Conservation (phyloP, 306 rosid genomes). For the Begonia fuchsioides region DNA sequence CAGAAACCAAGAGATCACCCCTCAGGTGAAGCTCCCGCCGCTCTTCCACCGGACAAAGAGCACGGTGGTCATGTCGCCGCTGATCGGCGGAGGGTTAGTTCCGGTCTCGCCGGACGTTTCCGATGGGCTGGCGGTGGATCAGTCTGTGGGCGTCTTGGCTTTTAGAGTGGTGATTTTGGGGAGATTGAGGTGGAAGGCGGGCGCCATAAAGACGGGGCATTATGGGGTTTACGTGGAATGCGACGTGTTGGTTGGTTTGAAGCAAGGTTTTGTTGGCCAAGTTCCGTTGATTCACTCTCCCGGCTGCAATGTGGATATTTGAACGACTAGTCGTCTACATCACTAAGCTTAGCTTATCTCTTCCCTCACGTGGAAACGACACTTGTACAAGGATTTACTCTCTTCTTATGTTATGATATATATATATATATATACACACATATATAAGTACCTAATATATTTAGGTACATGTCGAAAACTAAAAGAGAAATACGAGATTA, state of each 20-base stretch:
- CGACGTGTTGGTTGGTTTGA: constrained; percentile 51
- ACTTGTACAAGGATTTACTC: no score
- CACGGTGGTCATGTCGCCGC: constrained; percentile 30
- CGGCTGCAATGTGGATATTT: constrained; percentile 45
- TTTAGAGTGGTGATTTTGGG: constrained; percentile 48
- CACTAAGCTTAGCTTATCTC: no score
- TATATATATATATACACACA: no score
- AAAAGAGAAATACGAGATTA: no score
- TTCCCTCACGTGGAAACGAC: no score
- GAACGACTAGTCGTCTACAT: constrained; percentile 1
- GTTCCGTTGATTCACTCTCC: constrained; percentile 58
- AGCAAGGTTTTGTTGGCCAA: constrained; percentile 61
- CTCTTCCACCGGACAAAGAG: constrained; percentile 26
- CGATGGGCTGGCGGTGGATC: constrained; percentile 35
- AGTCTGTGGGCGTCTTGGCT: constrained; percentile 43
- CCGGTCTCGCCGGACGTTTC: constrained; percentile 42
- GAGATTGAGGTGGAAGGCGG: constrained; percentile 61
- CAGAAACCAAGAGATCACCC: constrained; percentile 49
- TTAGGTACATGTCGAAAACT: no score
- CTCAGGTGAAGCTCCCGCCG: constrained; percentile 44
- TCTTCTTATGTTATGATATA: no score
- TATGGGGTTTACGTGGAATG: constrained; percentile 48
- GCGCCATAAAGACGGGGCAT: constrained; percentile 39
- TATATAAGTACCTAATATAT: no score
- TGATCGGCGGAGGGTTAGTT: constrained; percentile 13